Evolutionary conservation across 2,329 filamentous ascomycete genomes (phyloP).

Genomic region (Cordyceps sp.): DNA sequence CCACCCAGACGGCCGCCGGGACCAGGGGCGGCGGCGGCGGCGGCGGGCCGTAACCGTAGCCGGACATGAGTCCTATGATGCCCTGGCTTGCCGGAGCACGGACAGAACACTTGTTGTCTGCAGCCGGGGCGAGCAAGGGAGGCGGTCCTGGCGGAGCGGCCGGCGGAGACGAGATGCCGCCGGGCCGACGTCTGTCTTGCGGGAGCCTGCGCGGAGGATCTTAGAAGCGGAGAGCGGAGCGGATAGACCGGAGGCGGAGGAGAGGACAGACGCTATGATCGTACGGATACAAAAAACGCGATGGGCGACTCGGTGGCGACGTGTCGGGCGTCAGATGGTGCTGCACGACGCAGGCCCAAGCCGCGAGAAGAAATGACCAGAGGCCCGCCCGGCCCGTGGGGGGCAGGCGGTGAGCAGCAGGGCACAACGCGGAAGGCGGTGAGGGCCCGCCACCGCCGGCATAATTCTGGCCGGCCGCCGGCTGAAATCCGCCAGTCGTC

Average conservation of each 20-base stretch:
- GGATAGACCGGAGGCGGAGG: too few species aligned
- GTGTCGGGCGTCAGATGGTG: too few species aligned
- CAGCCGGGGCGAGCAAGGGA: neutral
- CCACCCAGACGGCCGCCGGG: slow-evolving; percentile 5
- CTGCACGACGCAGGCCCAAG: neutral
- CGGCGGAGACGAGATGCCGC: neutral
- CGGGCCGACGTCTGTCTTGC: too few species aligned
- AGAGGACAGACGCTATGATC: too few species aligned
- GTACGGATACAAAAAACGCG: too few species aligned
- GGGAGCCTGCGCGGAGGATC: too few species aligned
- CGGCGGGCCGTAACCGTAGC: slow-evolving; percentile 37
- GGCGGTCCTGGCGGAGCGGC: neutral
- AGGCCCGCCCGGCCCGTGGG: too few species aligned
- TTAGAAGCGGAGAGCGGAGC: too few species aligned
- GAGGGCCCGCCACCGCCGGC: neutral
- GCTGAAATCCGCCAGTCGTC: too few species aligned
- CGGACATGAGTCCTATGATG: slow-evolving; percentile 19
- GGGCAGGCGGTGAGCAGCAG: neutral
- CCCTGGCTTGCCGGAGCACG: neutral
- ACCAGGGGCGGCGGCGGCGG: slow-evolving; percentile 35
- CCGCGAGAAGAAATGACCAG: neutral
- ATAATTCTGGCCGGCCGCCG: neutral
- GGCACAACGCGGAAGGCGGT: slow-evolving; percentile 2
- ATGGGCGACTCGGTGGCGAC: too few species aligned
- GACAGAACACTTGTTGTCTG: slow-evolving; percentile 8